Evolutionary conservation across 2,329 filamentous ascomycete genomes (phyloP), one percentile per base, ranked within the genome.

Genomic region (Ophiocordyceps camponoti-floridani): DNA sequence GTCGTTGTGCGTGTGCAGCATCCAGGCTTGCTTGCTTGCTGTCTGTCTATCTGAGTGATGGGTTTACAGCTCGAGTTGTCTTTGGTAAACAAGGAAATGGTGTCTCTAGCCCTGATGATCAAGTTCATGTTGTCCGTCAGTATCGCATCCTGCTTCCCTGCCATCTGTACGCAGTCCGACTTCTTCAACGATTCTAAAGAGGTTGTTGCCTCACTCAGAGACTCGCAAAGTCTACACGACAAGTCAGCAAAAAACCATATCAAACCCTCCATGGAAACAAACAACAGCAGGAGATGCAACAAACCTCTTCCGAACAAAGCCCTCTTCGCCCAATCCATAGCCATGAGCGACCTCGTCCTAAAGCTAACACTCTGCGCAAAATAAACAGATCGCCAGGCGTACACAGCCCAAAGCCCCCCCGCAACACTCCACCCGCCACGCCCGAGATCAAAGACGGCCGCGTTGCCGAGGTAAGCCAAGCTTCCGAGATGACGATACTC

Each of bases 261-360:
- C 40, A 23, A 12, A 27, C 19, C 13, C 7, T 2, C 12, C 19
- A 28, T 3, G 10, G n/a, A 13, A 16, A 7, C 27, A 28, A 9
- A n/a, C 6, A 14, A 4, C 9, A 14, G 41, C 12, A 14, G 26
- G n/a, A 16, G 41, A 42, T 8, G 4, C 26, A 19, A 42, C 80
- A 68, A 65, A 95, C 89, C 91, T 79, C 91, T 75, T 52, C 91
- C 91, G 67, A 98, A 98, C 19, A 98, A 63, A 12, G 86, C 84
- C 59, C 93, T 74, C 75, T 96, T 98, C n/a, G 78, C 80, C 91
- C 91, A 98, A 61, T 98, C 91, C 91, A 98, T 95, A 16, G 87
- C 87, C 62, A 98, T 70, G 56, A 98, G 64, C 51, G 86, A 75
- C 49, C 89, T 76, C 26, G 91, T 98, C 52, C 91, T 71, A 47